These are phyloP conservation scores for Boletales sp. DNA, from an alignment of 768 basidiomycete species.

Conservation along the genomic window DNA sequence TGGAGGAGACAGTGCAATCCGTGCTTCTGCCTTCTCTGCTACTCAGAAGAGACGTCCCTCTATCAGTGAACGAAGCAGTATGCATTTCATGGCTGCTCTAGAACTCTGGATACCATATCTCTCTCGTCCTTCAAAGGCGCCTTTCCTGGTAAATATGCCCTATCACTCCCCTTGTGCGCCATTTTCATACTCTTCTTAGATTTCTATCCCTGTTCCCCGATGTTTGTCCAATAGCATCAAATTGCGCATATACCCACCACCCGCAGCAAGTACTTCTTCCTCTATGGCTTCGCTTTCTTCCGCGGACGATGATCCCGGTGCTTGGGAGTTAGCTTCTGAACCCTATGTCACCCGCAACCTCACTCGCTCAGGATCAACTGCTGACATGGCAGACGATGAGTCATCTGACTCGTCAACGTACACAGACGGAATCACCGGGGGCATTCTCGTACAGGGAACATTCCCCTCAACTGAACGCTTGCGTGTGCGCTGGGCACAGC, in stretches of 20 bases:
- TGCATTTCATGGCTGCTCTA: constrained; percentile 80
- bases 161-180: not conserved
- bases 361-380: constrained; percentile 58
- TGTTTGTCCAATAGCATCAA: constrained; percentile 75
- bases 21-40: constrained; percentile 22
- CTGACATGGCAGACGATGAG: constrained; percentile 77
- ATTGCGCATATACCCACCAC: constrained; percentile 69
- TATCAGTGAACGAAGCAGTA: constrained; percentile 50
- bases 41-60: constrained; percentile 49
- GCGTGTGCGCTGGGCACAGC: constrained; percentile 76
- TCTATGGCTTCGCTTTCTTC: constrained; percentile 77
- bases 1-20: constrained; percentile 18
- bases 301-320: constrained; percentile 60
- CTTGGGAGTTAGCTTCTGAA: constrained; percentile 77
- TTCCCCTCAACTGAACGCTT: constrained; percentile 77
- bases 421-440: constrained; percentile 50
- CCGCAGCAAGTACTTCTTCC: constrained; percentile 41
- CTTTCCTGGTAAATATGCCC: constrained; percentile 57
- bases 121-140: constrained; percentile 63
- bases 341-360: constrained; percentile 64
- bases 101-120: constrained; percentile 72
- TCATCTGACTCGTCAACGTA: constrained; percentile 66
- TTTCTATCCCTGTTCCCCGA: constrained; percentile 74
- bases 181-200: constrained; percentile 36
- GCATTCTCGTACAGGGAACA: constrained; percentile 68